Evolutionary conservation across 495 filamentous ascomycete genomes (phyloP), one percentile per base, ranked within the genome.

Genomic region (Articulospora tetracladia): DNA sequence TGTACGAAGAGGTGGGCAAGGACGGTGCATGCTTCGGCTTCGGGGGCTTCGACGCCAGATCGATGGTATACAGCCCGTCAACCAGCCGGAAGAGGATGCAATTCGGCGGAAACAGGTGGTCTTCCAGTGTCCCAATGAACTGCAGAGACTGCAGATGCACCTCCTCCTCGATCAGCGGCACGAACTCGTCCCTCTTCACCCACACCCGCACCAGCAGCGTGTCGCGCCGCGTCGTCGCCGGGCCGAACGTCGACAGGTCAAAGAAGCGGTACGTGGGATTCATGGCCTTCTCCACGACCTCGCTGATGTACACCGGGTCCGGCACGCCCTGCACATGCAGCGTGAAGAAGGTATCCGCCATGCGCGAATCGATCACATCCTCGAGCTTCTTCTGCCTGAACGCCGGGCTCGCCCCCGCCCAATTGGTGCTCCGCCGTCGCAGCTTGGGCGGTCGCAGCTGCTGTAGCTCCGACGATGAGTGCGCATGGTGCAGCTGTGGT

Each of bases 211-310:
- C 68, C 0, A 78, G 85, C 46, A 93, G 68, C 27, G 75, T 71
- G 44, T 90, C 83, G 26, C 76, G 71, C 51, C 92, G 79, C 2
- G 87, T 88, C 22, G 93, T 76, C 6, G 70, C 69, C 12, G 90
- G 83, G 0, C 85, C 87, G 55, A 83, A 88, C 19, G 78, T 71
- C 44, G 84, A 81, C 17, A 97, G 79, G 60, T 98, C 91, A 71
- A 98, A 95, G 59, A 86, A 85, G 41, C 86, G 85, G 69, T 97
- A 98, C 67, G 85, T 90, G 41, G 93, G 93, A 73, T 98, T 98
- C 80, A 90, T 93, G 17, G 90, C 82, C 69, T 85, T 84, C 60
- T 89, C 81, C 17, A 85, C 78, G 41, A 89, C 76, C 75, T 98
- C 94, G 73, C 92, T 97, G 69, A 96, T 84, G 70, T 98, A 98